These are phyloP conservation scores for Penicillium janthinellum DNA, from an alignment of 2,329 filamentous ascomycete genomes.

Conservation along the genomic window DNA sequence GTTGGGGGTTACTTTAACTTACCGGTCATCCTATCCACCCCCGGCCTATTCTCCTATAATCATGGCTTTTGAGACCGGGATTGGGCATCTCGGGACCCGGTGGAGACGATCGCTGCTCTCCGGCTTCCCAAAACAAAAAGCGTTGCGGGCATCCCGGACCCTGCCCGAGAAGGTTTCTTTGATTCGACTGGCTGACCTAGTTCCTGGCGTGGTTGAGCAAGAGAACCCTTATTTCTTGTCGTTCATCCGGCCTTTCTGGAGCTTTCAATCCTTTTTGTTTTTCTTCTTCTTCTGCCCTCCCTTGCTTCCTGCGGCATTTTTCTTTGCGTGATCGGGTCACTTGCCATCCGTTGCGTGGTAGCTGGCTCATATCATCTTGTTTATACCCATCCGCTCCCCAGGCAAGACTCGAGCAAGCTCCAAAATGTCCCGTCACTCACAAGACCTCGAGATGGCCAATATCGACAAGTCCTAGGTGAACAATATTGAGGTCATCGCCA, in stretches of 20 bases:
- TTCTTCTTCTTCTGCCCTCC: background rate
- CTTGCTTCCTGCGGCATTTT: conserved; percentile 10
- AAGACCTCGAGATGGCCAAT: conserved; percentile 18
- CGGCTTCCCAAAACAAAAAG: background rate
- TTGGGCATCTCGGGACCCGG: background rate
- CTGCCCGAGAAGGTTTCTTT: background rate
- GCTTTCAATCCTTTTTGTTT: background rate
- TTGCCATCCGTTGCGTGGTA: background rate
- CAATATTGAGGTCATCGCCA: conserved; percentile 30
- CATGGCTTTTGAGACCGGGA: background rate
- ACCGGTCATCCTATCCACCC: background rate
- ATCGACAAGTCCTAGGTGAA: conserved; percentile 27
- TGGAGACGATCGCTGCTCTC: background rate
- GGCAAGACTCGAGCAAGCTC: conserved; percentile 27
- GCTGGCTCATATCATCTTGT: background rate
- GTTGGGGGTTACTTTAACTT: background rate
- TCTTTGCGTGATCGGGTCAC: background rate
- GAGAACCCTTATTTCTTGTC: background rate
- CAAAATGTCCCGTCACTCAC: conserved; percentile 14
- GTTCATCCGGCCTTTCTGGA: background rate
- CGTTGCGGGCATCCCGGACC: background rate
- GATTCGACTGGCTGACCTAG: background rate
- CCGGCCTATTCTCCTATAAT: background rate
- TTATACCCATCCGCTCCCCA: background rate
- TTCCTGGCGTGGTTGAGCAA: background rate